Evolutionary conservation across 345 rosid genomes (phyloP).

Genomic region (Arabis hirsuta): DNA sequence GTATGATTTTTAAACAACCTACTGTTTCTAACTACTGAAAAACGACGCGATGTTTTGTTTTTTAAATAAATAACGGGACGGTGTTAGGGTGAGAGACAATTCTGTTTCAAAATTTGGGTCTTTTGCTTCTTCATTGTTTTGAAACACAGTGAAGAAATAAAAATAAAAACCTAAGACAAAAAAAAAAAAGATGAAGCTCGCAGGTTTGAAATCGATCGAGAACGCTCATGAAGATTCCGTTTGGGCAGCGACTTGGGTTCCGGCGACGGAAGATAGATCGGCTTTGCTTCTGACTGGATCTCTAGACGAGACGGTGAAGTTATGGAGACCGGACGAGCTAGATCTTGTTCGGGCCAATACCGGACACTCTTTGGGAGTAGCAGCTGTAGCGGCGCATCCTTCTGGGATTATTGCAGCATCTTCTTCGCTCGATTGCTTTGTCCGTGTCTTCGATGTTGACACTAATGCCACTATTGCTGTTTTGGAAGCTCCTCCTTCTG

Average conservation of each 20-base stretch:
- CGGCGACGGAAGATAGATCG: slow-evolving; percentile 69
- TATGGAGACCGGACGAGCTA: slow-evolving; percentile 85
- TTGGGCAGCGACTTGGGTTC: slow-evolving; percentile 94
- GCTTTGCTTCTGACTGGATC: slow-evolving; percentile 84
- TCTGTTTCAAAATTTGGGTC: slow-evolving; percentile 27
- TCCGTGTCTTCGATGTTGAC: slow-evolving; percentile 92
- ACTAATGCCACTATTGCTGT: slow-evolving; percentile 88
- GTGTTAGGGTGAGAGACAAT: slow-evolving; percentile 4
- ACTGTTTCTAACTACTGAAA: neutral
- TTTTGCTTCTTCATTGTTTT: slow-evolving; percentile 8
- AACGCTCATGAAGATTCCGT: slow-evolving; percentile 90
- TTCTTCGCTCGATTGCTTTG: slow-evolving; percentile 94
- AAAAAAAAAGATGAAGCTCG: slow-evolving; percentile 71
- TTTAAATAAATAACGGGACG: slow-evolving; percentile 20
- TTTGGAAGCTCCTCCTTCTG: slow-evolving; percentile 95
- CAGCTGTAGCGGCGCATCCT: slow-evolving; percentile 94
- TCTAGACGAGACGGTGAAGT: slow-evolving; percentile 90
- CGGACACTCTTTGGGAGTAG: slow-evolving; percentile 93
- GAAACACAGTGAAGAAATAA: slow-evolving; percentile 1
- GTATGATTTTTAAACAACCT: neutral
- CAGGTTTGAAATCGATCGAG: slow-evolving; percentile 80
- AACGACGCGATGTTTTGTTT: slow-evolving; percentile 22
- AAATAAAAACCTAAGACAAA: slow-evolving; percentile 4
- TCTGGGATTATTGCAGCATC: slow-evolving; percentile 93
- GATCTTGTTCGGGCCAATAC: slow-evolving; percentile 78